Base-by-base conservation (phyloP, 805 yeast genomes). In the Candida easanensis region DNA sequence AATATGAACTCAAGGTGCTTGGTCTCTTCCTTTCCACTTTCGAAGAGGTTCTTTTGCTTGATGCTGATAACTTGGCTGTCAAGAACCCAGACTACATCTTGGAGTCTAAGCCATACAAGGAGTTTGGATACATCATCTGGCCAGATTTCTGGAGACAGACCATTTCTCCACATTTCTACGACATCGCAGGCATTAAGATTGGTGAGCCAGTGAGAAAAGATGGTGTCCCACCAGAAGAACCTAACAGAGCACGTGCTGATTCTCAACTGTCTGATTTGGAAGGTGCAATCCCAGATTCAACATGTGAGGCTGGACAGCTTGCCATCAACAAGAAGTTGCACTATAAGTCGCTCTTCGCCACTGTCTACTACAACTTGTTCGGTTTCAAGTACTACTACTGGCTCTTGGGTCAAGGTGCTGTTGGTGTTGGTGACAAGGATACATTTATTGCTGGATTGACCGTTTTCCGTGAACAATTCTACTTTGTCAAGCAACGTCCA, bases 401-500 rank as follows among this genome's bases (percentile, higher is more conserved):
- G 19, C 62, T 84, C 37, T 64, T 84, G 49, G 79, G 87, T 0
- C 93, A 84, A 61, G 88, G 88, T 10, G 74, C 79, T 30, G 85
- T 88, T 2, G 91, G 90, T 15, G 84, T 83, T 60, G 90, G 90
- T 42, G 91, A 84, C 58, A 84, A 84, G 56, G 90, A 84, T 50
- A 82, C 90, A 0, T 83, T 84, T 56, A 75, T 53, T 66, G 60
- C 61, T 3, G 61, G 59, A n/a, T 32, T 56, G 26, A 55, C 58
- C 5, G 54, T 55, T 2, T 55, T 56, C 40, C 44, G 48, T 30
- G 58, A 52, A 23, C 43, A 48, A 13, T 56, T 42, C 36, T 57
- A 57, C 42, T 54, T 56, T 33, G 58, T 56, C 23, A 54, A 55
- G 30, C 54, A 57, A 19, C 55, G 61, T 23, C 61, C 61, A 13